Evolutionary conservation across 2,329 filamentous ascomycete genomes (phyloP).

Genomic region (Aureobasidium sp.): DNA sequence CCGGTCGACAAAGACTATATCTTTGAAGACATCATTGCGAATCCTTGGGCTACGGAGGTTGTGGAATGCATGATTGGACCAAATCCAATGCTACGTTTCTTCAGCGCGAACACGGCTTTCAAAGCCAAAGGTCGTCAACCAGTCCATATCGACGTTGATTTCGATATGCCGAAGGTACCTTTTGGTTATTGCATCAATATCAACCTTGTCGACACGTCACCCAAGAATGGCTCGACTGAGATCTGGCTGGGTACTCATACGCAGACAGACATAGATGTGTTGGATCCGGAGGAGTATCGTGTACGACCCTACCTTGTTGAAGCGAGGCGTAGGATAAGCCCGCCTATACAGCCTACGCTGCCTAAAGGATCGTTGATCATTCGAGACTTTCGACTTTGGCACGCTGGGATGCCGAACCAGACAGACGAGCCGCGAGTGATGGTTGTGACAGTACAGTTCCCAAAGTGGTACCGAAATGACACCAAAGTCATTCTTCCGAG

Average conservation of each 20-base stretch:
- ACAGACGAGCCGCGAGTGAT: slow-evolving; percentile 29
- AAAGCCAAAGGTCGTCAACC: slow-evolving; percentile 40
- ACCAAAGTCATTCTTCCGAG: slow-evolving; percentile 20
- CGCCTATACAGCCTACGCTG: slow-evolving; percentile 44
- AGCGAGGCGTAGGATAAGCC: slow-evolving; percentile 28
- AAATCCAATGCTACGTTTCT: background rate
- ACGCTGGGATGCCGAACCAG: slow-evolving; percentile 54
- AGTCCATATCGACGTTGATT: slow-evolving; percentile 22
- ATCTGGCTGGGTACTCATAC: too few relatives aligned
- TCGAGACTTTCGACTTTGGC: slow-evolving; percentile 54
- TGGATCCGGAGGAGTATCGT: too few relatives aligned
- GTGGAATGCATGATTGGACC: too few relatives aligned
- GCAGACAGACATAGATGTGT: too few relatives aligned
- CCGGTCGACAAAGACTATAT: too few relatives aligned
- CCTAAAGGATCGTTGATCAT: slow-evolving; percentile 34
- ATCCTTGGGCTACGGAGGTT: too few relatives aligned
- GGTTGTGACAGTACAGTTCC: slow-evolving; percentile 16
- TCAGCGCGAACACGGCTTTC: slow-evolving; percentile 21
- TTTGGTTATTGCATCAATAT: too few relatives aligned
- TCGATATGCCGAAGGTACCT: too few relatives aligned
- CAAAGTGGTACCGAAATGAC: too few relatives aligned
- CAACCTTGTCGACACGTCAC: too few relatives aligned
- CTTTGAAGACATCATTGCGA: too few relatives aligned
- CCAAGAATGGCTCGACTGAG: too few relatives aligned
- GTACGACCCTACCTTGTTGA: slow-evolving; percentile 22